These are phyloP conservation scores for Trichoderma citrinoviride DNA, from an alignment of 2,329 filamentous ascomycete species.

Conservation along the genomic window DNA sequence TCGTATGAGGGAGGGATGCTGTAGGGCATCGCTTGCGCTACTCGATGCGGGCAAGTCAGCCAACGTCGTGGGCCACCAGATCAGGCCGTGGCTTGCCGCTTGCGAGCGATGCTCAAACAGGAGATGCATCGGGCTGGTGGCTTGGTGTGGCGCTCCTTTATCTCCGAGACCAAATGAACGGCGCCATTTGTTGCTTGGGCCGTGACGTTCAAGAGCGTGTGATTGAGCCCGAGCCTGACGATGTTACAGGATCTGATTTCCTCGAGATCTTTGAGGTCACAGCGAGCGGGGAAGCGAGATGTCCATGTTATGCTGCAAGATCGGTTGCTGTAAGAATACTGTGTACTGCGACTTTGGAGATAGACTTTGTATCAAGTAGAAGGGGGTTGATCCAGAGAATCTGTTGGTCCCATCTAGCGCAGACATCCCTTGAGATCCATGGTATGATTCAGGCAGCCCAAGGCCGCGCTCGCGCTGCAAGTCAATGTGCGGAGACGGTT, in stretches of 20 bases:
- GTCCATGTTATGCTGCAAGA: slow-evolving; percentile 15
- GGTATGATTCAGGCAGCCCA: background rate
- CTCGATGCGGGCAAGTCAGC: slow-evolving; percentile 8
- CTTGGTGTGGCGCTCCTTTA: slow-evolving; percentile 7
- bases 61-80: background rate
- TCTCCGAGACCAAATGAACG: background rate
- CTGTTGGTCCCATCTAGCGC: slow-evolving; percentile 2
- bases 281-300: slow-evolving; percentile 15
- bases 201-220: background rate
- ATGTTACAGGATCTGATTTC: slow-evolving; percentile 6
- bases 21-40: slow-evolving; percentile 11
- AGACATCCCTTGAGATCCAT: slow-evolving; percentile 5
- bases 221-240: background rate
- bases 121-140: slow-evolving; percentile 6
- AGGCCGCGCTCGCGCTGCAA: background rate
- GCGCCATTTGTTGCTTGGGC: background rate
- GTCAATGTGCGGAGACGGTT: slow-evolving; percentile 4
- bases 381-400: slow-evolving; percentile 1
- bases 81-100: slow-evolving; percentile 12
- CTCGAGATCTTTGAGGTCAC: slow-evolving; percentile 16
- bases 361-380: background rate
- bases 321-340: slow-evolving; percentile 5
- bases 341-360: background rate
- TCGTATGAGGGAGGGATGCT: background rate
- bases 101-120: slow-evolving; percentile 6